phyloP scores from a whole-genome alignment of 257 asterid genomes.

The Solanum neorickii region DNA sequence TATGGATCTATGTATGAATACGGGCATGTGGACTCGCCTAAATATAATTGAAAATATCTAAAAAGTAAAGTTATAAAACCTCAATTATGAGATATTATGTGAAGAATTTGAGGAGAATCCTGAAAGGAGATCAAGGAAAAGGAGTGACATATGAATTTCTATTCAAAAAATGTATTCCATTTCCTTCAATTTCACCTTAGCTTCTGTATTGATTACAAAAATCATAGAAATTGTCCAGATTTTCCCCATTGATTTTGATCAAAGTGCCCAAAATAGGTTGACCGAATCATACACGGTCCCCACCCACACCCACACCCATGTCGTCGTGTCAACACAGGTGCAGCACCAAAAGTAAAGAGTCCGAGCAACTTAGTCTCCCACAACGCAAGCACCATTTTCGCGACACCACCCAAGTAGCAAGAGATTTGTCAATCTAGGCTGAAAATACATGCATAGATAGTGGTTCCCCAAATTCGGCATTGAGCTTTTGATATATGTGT shows the following conservation, averaged over 20 bases:
- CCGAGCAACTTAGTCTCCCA: neutral
- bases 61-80: neutral
- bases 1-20: neutral
- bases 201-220: neutral
- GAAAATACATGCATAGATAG: neutral
- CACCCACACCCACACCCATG: neutral
- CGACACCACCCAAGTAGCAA: neutral
- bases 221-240: neutral
- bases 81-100: neutral
- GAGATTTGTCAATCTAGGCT: neutral
- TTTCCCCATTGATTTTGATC: neutral
- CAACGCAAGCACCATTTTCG: neutral
- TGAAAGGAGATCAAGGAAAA: neutral
- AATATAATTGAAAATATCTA: neutral
- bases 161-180: neutral
- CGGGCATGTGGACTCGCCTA: neutral
- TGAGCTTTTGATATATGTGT: neutral
- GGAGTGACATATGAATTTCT: neutral
- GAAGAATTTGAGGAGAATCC: neutral
- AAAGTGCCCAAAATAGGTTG: neutral
- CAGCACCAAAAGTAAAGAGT: neutral
- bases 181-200: neutral
- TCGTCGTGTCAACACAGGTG: neutral
- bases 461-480: neutral
- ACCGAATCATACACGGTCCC: neutral